Conservation (phyloP, 805 yeast genomes). For the Yarrowia phangngaensis region DNA sequence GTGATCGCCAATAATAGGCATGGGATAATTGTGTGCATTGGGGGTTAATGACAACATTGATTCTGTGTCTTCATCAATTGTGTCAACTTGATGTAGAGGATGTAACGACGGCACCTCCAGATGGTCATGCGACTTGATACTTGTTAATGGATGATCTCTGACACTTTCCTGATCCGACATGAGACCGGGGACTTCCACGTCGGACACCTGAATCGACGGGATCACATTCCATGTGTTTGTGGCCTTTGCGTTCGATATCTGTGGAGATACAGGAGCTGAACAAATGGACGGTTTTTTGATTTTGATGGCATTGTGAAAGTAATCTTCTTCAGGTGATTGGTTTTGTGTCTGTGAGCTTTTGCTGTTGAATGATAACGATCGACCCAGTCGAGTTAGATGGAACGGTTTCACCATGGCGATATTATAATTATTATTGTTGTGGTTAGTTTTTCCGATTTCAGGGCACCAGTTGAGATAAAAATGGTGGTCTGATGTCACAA, state of each 20-base stretch:
- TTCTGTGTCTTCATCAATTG: constrained; percentile 15
- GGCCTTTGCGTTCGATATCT: too few relatives aligned
- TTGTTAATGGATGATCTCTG: not conserved
- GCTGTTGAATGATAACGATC: constrained; percentile 13
- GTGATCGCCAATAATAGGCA: constrained; percentile 2
- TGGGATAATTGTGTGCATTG: constrained; percentile 2
- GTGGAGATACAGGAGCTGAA: too few relatives aligned
- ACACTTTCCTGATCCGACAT: too few relatives aligned
- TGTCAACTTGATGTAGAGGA: not conserved
- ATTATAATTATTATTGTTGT: too few relatives aligned
- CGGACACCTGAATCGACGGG: too few relatives aligned
- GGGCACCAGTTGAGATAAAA: too few relatives aligned
- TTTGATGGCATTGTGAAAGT: constrained; percentile 19
- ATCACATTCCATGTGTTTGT: too few relatives aligned
- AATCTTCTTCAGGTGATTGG: not conserved
- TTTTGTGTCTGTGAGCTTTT: not conserved
- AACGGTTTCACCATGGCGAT: not conserved
- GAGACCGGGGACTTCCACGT: too few relatives aligned
- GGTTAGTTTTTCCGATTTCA: too few relatives aligned
- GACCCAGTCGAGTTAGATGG: constrained; percentile 1
- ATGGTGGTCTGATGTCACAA: too few relatives aligned
- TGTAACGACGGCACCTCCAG: constrained; percentile 1
- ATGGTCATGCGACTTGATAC: constrained; percentile 14
- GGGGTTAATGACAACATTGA: constrained; percentile 6
- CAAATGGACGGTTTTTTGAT: too few relatives aligned